phyloP scores from a whole-genome alignment of 345 rosid genomes.

The Brassica nigra region DNA sequence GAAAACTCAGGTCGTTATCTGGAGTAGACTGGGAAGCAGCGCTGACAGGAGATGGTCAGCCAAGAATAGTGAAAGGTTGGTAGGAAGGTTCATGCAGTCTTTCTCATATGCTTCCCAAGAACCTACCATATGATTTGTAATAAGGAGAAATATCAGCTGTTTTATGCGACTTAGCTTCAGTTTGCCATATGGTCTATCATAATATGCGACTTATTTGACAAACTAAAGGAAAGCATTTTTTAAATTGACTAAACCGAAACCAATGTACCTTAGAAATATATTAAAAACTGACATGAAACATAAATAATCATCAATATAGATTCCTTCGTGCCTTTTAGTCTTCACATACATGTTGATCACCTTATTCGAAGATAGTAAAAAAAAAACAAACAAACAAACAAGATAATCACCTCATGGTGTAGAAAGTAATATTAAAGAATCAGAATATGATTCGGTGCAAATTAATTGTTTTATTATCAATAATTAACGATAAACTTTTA shows the following conservation, averaged over 20 bases:
- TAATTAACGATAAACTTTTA: not conserved
- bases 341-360: not conserved
- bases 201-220: not conserved
- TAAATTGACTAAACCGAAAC: not conserved
- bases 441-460: not conserved
- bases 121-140: not conserved
- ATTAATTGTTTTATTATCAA: not conserved
- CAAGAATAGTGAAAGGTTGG: slow-evolving; percentile 15
- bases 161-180: not conserved
- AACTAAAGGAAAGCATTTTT: not conserved
- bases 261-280: not conserved
- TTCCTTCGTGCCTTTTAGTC: not conserved
- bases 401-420: too few species aligned
- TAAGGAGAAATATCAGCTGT: not conserved
- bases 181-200: slow-evolving; percentile 1
- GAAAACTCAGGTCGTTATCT: slow-evolving; percentile 18
- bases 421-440: not conserved
- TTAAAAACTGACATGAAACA: not conserved
- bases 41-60: slow-evolving; percentile 18
- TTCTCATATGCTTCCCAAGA: not conserved
- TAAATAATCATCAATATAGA: not conserved
- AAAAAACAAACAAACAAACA: too few species aligned
- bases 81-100: slow-evolving; percentile 25
- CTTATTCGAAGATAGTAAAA: not conserved
- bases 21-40: slow-evolving; percentile 25